Base-by-base conservation (phyloP, 306 rosid species). In the Fagus crenata region DNA sequence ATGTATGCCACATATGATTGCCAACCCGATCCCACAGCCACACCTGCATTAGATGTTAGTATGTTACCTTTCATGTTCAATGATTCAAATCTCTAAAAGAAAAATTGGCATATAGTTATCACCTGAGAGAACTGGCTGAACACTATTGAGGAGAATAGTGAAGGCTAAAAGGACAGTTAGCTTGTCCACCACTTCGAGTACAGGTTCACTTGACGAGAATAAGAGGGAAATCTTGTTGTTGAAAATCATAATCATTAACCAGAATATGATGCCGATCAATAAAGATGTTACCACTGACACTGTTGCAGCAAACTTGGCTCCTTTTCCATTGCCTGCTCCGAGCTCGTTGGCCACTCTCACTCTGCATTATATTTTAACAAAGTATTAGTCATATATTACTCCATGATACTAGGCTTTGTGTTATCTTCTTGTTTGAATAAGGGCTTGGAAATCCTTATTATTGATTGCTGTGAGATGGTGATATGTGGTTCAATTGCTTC, bases 1-100 rank as follows among this genome's bases (percentile, higher is more conserved):
- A 94, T 85, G 87, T 86, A 94, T 12, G 97, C 97, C 5, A 94
- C 97, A 71, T 81, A 88, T 12, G 93, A 83, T 63, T 94, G 97
- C 97, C 98, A 92, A 2, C 97, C 97, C 9, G 93, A 92, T 70
- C 98, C 98, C 12, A 94, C 95, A 7, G 98, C 97, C 49, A 94
- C 96, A 0, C 98, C 97, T 89, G 69, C 28, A 22, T 22, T 22
- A 22, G 28, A 22, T 22, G 28, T 22, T 22, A 22, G 28, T 22
- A 22, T 22, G 28, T 22, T 22, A 0, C 28, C 28, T 22, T 22
- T 22, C 28, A 22, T 22, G 28, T 22, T 22, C 28, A 22, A 22
- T 22, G 28, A 22, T 22, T 22, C 28, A 22, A 22, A 22, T 22
- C 28, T 22, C 28, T 22, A 22, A 22, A 22, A 22, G 28, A 22